A percentile compares a stretch with the other conserved stretches of the same genome.
Evolutionary conservation across 306 rosid species (phyloP).

Genomic region (Pyrus betulifolia): DNA sequence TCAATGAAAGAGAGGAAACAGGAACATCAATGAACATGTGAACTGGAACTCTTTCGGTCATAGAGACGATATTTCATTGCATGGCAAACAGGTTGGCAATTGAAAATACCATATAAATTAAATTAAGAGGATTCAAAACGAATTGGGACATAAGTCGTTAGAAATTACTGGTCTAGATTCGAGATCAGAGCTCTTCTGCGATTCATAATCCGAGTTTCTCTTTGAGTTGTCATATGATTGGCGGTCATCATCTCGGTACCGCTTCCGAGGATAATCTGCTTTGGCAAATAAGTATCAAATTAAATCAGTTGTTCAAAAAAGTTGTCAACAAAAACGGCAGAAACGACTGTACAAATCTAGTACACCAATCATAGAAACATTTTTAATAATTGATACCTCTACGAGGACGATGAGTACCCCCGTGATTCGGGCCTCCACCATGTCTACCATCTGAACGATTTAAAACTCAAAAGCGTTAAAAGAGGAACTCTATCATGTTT

Average conservation of each 20-base stretch:
- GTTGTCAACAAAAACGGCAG: background rate
- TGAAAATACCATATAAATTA: background rate
- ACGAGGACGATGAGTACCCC: constrained; percentile 61
- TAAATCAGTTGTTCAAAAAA: background rate
- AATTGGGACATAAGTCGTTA: constrained; percentile 8
- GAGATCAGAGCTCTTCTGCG: constrained; percentile 62
- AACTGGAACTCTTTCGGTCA: background rate
- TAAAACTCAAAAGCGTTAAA: constrained; percentile 2
- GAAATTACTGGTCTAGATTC: constrained; percentile 79
- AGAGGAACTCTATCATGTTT: background rate
- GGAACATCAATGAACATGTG: background rate
- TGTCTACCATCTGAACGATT: constrained; percentile 72
- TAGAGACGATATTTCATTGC: background rate
- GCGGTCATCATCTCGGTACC: constrained; percentile 77
- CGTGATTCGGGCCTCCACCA: constrained; percentile 64
- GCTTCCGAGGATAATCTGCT: constrained; percentile 62
- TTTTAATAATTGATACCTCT: constrained; percentile 51
- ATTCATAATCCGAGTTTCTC: constrained; percentile 62
- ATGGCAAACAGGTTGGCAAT: background rate
- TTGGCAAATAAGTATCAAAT: constrained; percentile 1
- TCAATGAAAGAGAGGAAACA: background rate
- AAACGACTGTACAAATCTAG: background rate
- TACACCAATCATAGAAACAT: constrained; percentile 7
- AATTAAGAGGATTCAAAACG: background rate
- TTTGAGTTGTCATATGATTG: constrained; percentile 55